Evolutionary conservation across 1,284 basidiomycete genomes (phyloP).

Genomic region (Clitocybe nebularis): DNA sequence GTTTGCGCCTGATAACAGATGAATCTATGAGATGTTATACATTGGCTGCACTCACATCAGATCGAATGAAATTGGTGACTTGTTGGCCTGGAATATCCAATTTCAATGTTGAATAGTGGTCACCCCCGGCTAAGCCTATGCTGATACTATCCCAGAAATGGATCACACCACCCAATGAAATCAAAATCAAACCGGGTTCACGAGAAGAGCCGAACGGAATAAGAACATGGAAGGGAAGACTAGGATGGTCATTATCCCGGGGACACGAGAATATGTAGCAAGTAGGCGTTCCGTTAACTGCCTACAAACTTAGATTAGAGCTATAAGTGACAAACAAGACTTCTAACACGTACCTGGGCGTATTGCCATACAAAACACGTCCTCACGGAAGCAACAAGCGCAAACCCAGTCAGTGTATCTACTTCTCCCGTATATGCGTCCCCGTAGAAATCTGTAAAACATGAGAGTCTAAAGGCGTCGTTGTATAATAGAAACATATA

Average conservation of each 20-base stretch:
- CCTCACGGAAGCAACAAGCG: slow-evolving; percentile 63
- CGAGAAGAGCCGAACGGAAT: slow-evolving; percentile 65
- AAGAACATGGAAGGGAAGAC: slow-evolving; percentile 62
- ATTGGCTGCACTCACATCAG: slow-evolving; percentile 45
- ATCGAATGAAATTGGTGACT: slow-evolving; percentile 60
- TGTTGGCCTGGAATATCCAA: slow-evolving; percentile 57
- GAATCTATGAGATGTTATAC: too few relatives aligned
- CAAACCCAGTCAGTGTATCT: slow-evolving; percentile 68
- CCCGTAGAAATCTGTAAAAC: slow-evolving; percentile 54
- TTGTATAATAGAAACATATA: slow-evolving; percentile 16
- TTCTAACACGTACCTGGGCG: slow-evolving; percentile 46
- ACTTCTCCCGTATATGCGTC: slow-evolving; percentile 68
- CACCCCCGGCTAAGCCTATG: slow-evolving; percentile 77
- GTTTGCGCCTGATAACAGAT: slow-evolving; percentile 50
- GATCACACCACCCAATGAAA: slow-evolving; percentile 59
- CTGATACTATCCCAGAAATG: slow-evolving; percentile 81
- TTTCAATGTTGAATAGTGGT: slow-evolving; percentile 51
- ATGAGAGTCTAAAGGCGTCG: slow-evolving; percentile 7
- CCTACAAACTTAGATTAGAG: slow-evolving; percentile 30
- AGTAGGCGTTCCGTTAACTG: slow-evolving; percentile 62
- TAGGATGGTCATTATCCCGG: slow-evolving; percentile 34
- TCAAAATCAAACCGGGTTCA: slow-evolving; percentile 74
- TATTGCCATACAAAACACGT: slow-evolving; percentile 85
- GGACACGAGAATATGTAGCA: slow-evolving; percentile 81
- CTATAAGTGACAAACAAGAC: background rate